Conservation (phyloP, 768 basidiomycete species). For the Xerocomellus amylosporus region DNA sequence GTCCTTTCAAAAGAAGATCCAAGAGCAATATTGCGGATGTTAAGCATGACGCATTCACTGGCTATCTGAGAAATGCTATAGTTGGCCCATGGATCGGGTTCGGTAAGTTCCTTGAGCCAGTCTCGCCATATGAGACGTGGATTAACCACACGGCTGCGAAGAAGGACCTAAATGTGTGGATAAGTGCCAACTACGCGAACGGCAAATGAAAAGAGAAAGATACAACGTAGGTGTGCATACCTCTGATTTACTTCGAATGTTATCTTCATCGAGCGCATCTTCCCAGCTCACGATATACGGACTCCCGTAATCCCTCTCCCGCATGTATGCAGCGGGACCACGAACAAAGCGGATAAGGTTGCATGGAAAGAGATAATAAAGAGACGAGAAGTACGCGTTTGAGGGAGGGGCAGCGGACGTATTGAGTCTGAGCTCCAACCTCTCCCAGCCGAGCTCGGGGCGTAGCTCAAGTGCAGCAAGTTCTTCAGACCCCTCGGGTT, state of each 20-base stretch:
- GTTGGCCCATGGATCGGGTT: slow-evolving; percentile 64
- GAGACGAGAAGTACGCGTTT: slow-evolving; percentile 65
- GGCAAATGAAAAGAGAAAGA: background rate
- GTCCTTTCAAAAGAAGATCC: slow-evolving; percentile 31
- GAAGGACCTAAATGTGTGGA: slow-evolving; percentile 46
- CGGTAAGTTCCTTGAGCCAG: slow-evolving; percentile 58
- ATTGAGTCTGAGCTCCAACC: slow-evolving; percentile 59
- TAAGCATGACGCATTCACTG: slow-evolving; percentile 68
- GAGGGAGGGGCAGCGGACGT: slow-evolving; percentile 56
- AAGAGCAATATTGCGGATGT: slow-evolving; percentile 54
- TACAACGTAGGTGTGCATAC: slow-evolving; percentile 36
- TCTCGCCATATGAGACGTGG: slow-evolving; percentile 69
- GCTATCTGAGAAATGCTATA: slow-evolving; percentile 60
- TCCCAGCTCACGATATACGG: slow-evolving; percentile 74
- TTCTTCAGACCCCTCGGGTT: slow-evolving; percentile 31
- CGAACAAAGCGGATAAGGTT: slow-evolving; percentile 81
- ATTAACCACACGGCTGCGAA: slow-evolving; percentile 72
- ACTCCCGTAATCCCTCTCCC: slow-evolving; percentile 45
- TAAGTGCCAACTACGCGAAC: slow-evolving; percentile 2
- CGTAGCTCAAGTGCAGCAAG: slow-evolving; percentile 43
- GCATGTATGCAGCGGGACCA: slow-evolving; percentile 62
- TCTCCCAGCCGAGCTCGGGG: slow-evolving; percentile 65
- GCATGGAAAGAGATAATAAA: slow-evolving; percentile 91
- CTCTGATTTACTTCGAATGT: slow-evolving; percentile 71
- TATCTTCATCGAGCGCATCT: slow-evolving; percentile 60